These are phyloP conservation scores for Penicillium olsonii DNA, from an alignment of 2,329 filamentous ascomycete species.

Conservation along the genomic window DNA sequence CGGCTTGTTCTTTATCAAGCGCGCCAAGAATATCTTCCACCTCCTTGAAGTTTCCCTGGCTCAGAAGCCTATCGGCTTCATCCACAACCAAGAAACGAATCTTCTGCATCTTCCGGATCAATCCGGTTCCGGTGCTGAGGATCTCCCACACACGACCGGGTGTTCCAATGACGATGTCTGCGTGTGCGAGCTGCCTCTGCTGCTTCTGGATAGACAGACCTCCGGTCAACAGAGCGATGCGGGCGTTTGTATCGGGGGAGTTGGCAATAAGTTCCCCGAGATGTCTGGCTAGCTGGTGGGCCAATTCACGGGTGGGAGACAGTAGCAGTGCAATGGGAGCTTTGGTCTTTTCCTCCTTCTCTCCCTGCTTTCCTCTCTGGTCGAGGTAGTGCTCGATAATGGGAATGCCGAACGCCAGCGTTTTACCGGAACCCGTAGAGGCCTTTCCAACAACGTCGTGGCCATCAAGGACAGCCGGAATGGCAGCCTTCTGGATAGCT, in stretches of 20 bases:
- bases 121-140: conserved; percentile 70
- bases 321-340: conserved; percentile 75
- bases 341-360: conserved; percentile 35
- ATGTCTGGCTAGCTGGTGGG: conserved; percentile 86
- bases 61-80: conserved; percentile 88
- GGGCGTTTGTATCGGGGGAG: conserved; percentile 61
- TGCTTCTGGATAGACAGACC: conserved; percentile 95
- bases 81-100: conserved; percentile 87
- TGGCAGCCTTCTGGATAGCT: conserved; percentile 74
- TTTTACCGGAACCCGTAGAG: conserved; percentile 94
- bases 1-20: conserved; percentile 66
- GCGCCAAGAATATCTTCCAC: conserved; percentile 82
- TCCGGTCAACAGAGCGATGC: conserved; percentile 84
- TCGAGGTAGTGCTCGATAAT: conserved; percentile 83
- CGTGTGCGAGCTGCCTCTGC: conserved; percentile 76
- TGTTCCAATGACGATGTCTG: conserved; percentile 91
- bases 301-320: conserved; percentile 89
- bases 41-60: conserved; percentile 93
- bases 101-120: conserved; percentile 69
- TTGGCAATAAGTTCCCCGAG: conserved; percentile 71
- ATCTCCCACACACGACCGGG: conserved; percentile 95
- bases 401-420: conserved; percentile 89
- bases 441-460: conserved; percentile 95
- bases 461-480: conserved; percentile 78
- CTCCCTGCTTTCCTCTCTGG: conserved; percentile 35